These are phyloP conservation scores for Ganoderma multipileum DNA, from an alignment of 1,284 basidiomycete species.

Conservation along the genomic window DNA sequence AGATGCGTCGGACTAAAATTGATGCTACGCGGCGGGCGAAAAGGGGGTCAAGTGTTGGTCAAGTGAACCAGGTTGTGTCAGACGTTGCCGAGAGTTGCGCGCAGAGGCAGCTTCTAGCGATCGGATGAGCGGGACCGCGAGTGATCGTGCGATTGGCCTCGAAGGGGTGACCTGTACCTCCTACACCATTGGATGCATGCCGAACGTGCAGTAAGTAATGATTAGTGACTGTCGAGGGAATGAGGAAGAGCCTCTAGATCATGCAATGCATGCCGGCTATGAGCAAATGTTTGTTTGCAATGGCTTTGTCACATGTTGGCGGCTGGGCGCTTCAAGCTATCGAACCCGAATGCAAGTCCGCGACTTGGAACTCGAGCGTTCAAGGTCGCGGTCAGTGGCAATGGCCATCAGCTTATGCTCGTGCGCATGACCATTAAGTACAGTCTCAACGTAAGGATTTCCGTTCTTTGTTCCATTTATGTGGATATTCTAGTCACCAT, in stretches of 20 bases:
- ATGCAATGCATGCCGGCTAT: neutral
- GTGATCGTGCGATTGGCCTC: neutral
- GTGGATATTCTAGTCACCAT: too few relatives aligned
- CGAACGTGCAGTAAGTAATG: neutral
- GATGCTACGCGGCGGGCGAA: neutral
- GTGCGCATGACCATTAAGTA: too few relatives aligned
- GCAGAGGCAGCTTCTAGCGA: neutral
- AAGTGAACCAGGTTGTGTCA: neutral
- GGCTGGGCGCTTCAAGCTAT: too few relatives aligned
- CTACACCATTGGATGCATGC: neutral
- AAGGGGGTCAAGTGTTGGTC: slow-evolving; percentile 1
- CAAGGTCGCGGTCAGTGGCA: too few relatives aligned
- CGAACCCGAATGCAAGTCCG: too few relatives aligned
- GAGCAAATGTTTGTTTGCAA: neutral
- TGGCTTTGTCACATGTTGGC: neutral
- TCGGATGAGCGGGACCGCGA: neutral
- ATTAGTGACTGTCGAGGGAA: neutral
- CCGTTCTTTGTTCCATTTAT: too few relatives aligned
- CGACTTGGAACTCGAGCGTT: too few relatives aligned
- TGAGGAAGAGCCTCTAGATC: neutral
- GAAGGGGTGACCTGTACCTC: neutral
- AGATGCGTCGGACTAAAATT: neutral
- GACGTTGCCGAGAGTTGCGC: neutral
- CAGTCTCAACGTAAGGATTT: too few relatives aligned
- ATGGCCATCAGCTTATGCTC: too few relatives aligned